Evolutionary conservation across 2,329 filamentous ascomycete genomes (phyloP), one percentile per base, ranked within the genome.

Genomic region (Cladophialophora chaetospira): DNA sequence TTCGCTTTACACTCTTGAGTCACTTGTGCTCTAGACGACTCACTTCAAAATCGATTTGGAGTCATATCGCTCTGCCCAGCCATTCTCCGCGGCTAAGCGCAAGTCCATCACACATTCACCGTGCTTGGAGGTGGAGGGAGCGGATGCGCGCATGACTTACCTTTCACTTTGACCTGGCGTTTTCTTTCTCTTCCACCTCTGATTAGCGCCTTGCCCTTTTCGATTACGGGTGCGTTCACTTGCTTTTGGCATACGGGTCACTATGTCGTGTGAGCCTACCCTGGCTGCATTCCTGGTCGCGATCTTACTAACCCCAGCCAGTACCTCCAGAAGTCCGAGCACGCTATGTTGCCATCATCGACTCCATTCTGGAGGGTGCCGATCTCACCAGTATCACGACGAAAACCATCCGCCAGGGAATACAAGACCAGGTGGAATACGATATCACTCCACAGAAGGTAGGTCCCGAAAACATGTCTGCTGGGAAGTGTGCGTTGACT

Each of bases 341-440:
- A 50, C 73, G 73, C 50, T 84, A 84, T 69, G 75, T 78, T 42
- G 72, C 73, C 65, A 83, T 86, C 69, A 87, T 87, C 65, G 85
- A 87, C 70, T 74, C 76, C 28, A 87, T 87, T 64, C 75, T 87
- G 48, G 77, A 77, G 42, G 73, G 73, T 53, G 83, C 82, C 67
- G 84, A 87, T 66, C 74, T 87, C 26, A 82, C 82, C 62, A 86
- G 82, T 52, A 81, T 87, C 62, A 85, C 84, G 31, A 82, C 83
- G 58, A 87, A 87, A 73, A 77, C 79, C 65, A 86, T 87, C 70
- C 81, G 84, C 63, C 84, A 83, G 70, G 82, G 81, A 25, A 74
- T 87, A 36, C 82, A 86, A 68, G 82, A 82, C 65, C 74, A 73
- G 58, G 78, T 86, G 51, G 78, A 81, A 66, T 76, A 84, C 74